Base-by-base conservation (phyloP, 2,329 filamentous ascomycete genomes). In the Colletotrichum salicis region DNA sequence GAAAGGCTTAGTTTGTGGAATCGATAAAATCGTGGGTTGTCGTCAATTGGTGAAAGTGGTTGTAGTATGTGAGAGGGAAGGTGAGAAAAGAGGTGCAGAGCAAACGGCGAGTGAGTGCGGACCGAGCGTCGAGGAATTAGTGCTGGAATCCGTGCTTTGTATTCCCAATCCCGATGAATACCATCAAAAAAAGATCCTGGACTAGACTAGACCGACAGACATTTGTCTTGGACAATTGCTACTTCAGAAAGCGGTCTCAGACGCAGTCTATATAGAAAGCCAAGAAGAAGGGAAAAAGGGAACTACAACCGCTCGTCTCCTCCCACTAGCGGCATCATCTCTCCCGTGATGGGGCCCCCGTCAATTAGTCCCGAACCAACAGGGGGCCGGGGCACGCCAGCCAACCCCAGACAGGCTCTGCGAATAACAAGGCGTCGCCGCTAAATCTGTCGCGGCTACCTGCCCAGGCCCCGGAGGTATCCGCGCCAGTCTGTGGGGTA, bases 401-500 rank as follows among this genome's bases (percentile, higher is more conserved):
- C 15, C 19, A 48, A 48, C 41, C 35, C 56, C 51, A 57, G 63
- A 61, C 27, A 33, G 11, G 19, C 41, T 22, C 37, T 3, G 7
- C 15, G 15, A 41, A 19, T 2, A 19, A 48, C 41, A 48, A 22
- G 41, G 41, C 41, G 15, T 41, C 15, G 58, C 57, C 64, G 64
- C 59, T 68, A 27, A 64, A 71, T 71, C 57, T 71, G 54, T 71
- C 69, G 69, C 64, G 41, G 19, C 19, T 48, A 48, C 41, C 41
- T 48, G 41, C 7, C 4, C 19, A 2, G n/a, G n/a, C n/a, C n/a
- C n/a, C n/a, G n/a, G 19, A 48, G 19, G 41, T 11, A 22, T 22
- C 19, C 3, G 5, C 41, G 41, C 41, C 41, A 48, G 19, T n/a
- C 41, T 22, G 41, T 48, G 41, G 41, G 41, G 41, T 48, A 48